Conservation (phyloP, 202 grass and related monocot species). For the Zizania palustris region DNA sequence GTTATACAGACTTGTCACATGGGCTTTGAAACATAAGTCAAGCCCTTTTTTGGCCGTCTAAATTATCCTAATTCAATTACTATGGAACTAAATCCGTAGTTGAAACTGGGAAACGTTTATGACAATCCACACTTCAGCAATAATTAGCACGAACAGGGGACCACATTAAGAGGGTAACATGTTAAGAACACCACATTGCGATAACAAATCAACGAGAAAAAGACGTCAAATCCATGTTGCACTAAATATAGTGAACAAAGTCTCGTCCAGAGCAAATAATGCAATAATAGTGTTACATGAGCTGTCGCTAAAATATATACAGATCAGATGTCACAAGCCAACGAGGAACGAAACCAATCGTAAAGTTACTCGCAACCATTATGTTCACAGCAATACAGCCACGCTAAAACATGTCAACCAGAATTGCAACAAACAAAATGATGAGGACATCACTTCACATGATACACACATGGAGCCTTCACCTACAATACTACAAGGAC, state of each 20-base stretch:
- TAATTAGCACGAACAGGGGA: too few relatives aligned
- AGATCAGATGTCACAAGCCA: slow-evolving; percentile 32
- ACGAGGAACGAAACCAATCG: slow-evolving; percentile 3
- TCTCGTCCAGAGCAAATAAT: slow-evolving; percentile 22
- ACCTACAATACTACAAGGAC: too few relatives aligned
- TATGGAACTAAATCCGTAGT: not conserved
- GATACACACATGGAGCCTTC: too few relatives aligned
- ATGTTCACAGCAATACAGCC: slow-evolving; percentile 7
- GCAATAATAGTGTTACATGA: slow-evolving; percentile 33
- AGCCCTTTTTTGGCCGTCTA: not conserved
- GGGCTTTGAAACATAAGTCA: too few relatives aligned
- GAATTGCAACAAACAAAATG: not conserved
- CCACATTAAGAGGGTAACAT: too few relatives aligned
- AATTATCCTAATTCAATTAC: not conserved
- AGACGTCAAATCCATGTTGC: not conserved
- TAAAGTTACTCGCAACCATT: not conserved
- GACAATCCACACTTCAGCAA: too few relatives aligned
- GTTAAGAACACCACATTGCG: not conserved
- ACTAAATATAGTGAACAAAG: not conserved
- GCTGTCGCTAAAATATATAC: slow-evolving; percentile 50
- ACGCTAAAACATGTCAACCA: not conserved
- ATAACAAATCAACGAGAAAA: not conserved
- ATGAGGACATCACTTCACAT: too few relatives aligned
- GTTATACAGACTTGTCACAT: too few relatives aligned
- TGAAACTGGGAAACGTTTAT: not conserved